Evolutionary conservation across 2,329 filamentous ascomycete species (phyloP).

Genomic region (Monosporascus sp.): DNA sequence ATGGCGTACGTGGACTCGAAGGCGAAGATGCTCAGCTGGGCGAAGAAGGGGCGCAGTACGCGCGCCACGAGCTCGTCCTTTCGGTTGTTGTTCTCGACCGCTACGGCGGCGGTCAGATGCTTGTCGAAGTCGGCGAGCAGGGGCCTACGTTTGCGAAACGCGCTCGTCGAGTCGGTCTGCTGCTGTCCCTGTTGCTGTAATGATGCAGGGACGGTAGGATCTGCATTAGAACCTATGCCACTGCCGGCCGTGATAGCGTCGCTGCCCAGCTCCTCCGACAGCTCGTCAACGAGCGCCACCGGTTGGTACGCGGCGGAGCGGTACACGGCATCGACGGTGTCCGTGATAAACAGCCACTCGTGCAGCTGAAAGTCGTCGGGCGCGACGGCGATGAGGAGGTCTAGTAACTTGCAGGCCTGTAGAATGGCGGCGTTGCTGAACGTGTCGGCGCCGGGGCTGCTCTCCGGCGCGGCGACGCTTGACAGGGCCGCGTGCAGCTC

Average conservation of each 20-base stretch:
- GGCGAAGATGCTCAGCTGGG: slow-evolving; percentile 83
- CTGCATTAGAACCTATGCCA: neutral
- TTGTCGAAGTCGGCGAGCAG: neutral
- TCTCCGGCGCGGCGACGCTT: slow-evolving; percentile 63
- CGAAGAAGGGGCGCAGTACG: slow-evolving; percentile 82
- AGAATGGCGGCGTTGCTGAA: slow-evolving; percentile 74
- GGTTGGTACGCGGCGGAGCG: slow-evolving; percentile 63
- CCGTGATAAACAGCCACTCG: slow-evolving; percentile 95
- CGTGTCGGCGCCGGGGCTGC: slow-evolving; percentile 58
- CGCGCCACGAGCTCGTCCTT: slow-evolving; percentile 67
- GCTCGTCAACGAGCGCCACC: slow-evolving; percentile 74
- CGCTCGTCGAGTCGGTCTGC: slow-evolving; percentile 30
- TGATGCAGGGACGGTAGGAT: slow-evolving; percentile 8
- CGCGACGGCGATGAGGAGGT: slow-evolving; percentile 76
- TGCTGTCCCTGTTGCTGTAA: slow-evolving; percentile 3
- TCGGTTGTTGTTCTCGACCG: slow-evolving; percentile 33
- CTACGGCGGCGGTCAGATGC: slow-evolving; percentile 19
- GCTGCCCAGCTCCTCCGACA: slow-evolving; percentile 68
- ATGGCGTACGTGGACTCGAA: slow-evolving; percentile 93
- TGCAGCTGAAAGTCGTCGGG: slow-evolving; percentile 98
- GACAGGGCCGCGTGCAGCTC: slow-evolving; percentile 78
- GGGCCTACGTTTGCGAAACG: neutral
- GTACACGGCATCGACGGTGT: slow-evolving; percentile 95
- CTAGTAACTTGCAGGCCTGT: slow-evolving; percentile 90
- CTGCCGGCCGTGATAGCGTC: slow-evolving; percentile 15